These are phyloP conservation scores for Suhomyces kilbournensis DNA, from an alignment of 805 yeast genomes.

Conservation along the genomic window DNA sequence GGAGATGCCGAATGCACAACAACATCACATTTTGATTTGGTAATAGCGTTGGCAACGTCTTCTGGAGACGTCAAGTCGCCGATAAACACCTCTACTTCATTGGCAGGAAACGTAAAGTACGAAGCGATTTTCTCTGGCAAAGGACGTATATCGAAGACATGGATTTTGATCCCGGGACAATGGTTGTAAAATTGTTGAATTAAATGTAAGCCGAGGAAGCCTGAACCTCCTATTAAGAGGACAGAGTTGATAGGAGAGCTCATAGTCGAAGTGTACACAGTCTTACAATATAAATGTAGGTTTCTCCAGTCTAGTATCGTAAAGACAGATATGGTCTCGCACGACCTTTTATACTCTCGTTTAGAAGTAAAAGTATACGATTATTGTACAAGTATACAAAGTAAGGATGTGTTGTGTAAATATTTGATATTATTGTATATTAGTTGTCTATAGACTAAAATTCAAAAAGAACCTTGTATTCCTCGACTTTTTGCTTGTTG, in stretches of 20 bases:
- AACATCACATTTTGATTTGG: constrained; percentile 58
- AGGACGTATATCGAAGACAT: constrained; percentile 89
- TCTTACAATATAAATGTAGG: neutral
- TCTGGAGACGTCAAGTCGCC: constrained; percentile 81
- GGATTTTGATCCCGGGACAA: constrained; percentile 66
- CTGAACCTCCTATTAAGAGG: constrained; percentile 91
- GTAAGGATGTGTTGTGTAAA: too few relatives aligned
- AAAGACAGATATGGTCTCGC: neutral
- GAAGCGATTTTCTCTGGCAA: constrained; percentile 68
- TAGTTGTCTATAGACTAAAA: constrained; percentile 14
- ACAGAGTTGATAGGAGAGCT: constrained; percentile 46
- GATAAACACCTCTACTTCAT: constrained; percentile 55
- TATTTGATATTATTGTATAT: too few relatives aligned
- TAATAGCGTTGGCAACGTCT: constrained; percentile 66
- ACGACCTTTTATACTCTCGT: neutral
- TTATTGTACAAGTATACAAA: too few relatives aligned
- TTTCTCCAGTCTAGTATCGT: neutral
- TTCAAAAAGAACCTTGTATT: constrained; percentile 24
- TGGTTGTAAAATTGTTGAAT: constrained; percentile 76
- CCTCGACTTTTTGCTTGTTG: constrained; percentile 24
- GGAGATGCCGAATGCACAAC: constrained; percentile 97
- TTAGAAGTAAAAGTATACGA: neutral
- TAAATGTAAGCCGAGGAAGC: constrained; percentile 88
- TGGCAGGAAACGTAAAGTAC: constrained; percentile 70
- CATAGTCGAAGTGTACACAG: neutral